These are phyloP conservation scores for Nematodospora valgi DNA, from an alignment of 805 yeast genomes.

Conservation along the genomic window DNA sequence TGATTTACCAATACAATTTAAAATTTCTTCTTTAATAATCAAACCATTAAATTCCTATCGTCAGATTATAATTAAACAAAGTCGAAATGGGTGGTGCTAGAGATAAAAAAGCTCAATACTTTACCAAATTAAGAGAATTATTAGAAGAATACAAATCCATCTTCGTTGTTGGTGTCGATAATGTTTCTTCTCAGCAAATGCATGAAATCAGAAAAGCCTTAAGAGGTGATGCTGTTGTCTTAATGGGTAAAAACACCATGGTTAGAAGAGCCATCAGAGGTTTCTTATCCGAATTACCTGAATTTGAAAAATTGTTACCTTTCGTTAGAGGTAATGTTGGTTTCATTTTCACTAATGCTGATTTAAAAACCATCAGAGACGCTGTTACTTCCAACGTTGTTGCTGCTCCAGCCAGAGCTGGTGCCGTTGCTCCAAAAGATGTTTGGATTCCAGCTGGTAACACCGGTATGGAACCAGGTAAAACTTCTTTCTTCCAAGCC, in stretches of 20 bases:
- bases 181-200: slow-evolving; percentile 99
- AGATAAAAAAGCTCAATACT: slow-evolving; percentile 95
- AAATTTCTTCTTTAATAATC: slow-evolving; percentile 1
- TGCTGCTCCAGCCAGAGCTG: slow-evolving; percentile 99
- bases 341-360: slow-evolving; percentile 97
- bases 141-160: slow-evolving; percentile 96
- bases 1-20: neutral
- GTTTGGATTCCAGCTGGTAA: slow-evolving; percentile 98
- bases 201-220: slow-evolving; percentile 98
- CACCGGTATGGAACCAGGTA: slow-evolving; percentile 99
- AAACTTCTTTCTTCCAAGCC: slow-evolving; percentile 99
- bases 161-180: slow-evolving; percentile 99
- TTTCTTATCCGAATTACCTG: slow-evolving; percentile 90
- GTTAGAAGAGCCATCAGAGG: slow-evolving; percentile 99
- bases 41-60: slow-evolving; percentile 88
- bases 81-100: slow-evolving; percentile 99
- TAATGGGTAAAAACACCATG: slow-evolving; percentile 99
- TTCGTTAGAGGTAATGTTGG: slow-evolving; percentile 98
- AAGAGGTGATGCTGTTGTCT: slow-evolving; percentile 91
- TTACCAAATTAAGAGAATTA: slow-evolving; percentile 89
- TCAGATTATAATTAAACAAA: slow-evolving; percentile 42
- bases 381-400: slow-evolving; percentile 86
- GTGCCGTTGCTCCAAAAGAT: slow-evolving; percentile 98
- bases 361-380: slow-evolving; percentile 91
- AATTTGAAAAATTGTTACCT: slow-evolving; percentile 91